Percentiles rank a stretch among this genome's conserved stretches.
These are phyloP conservation scores for Plantago coronopus DNA, from an alignment of 305 asterid genomes.

Conservation along the genomic window DNA sequence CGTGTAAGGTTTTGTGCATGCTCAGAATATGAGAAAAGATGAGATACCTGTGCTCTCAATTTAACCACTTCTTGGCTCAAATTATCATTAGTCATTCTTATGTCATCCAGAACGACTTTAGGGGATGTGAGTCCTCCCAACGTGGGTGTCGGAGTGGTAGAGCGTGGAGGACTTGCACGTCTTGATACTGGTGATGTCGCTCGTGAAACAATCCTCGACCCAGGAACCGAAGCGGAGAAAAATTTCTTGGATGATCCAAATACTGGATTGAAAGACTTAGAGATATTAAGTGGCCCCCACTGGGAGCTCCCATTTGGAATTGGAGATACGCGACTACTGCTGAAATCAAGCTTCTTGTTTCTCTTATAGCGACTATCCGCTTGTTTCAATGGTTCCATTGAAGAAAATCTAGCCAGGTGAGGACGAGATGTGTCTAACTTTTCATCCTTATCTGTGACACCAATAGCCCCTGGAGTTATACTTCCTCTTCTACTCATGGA, in stretches of 20 bases:
- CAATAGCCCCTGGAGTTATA: constrained; percentile 43
- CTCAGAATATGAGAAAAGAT: constrained; percentile 18
- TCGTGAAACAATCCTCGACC: constrained; percentile 82
- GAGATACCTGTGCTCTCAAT: constrained; percentile 66
- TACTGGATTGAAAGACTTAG: constrained; percentile 65
- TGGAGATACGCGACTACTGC: constrained; percentile 74
- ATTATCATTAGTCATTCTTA: constrained; percentile 44
- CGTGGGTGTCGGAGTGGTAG: constrained; percentile 84
- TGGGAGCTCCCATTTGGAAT: constrained; percentile 66
- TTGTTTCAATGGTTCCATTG: constrained; percentile 69
- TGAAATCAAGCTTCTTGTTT: constrained; percentile 64
- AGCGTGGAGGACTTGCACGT: constrained; percentile 81
- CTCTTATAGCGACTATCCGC: constrained; percentile 57
- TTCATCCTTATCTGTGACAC: constrained; percentile 44
- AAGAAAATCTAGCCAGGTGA: constrained; percentile 55
- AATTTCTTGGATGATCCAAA: constrained; percentile 75
- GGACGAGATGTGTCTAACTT: constrained; percentile 57
- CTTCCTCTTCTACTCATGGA: constrained; percentile 60
- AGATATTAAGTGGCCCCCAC: constrained; percentile 49
- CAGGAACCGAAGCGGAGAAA: constrained; percentile 89
- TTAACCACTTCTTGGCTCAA: constrained; percentile 60
- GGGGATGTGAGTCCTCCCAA: constrained; percentile 81
- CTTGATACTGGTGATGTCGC: constrained; percentile 81
- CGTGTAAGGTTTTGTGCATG: constrained; percentile 6
- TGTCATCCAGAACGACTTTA: constrained; percentile 51